Percentiles rank a stretch among this genome's conserved stretches.
Conservation (phyloP, 768 basidiomycete genomes). For the Auriscalpium orientale region DNA sequence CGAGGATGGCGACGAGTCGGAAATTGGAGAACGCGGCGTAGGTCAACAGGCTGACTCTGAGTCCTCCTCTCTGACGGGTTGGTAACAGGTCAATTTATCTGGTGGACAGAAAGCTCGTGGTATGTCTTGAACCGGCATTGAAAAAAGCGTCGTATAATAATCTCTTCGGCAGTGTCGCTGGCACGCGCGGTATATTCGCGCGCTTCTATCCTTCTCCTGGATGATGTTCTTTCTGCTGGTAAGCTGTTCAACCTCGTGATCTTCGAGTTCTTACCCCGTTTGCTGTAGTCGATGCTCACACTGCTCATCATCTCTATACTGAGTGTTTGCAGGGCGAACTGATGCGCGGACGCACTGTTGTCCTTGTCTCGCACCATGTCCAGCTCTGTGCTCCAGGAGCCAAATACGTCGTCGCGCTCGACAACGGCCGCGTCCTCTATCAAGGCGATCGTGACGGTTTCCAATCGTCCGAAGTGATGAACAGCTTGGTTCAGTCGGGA, state of each 20-base stretch:
- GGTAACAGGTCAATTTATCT: slow-evolving; percentile 34
- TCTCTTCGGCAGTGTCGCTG: slow-evolving; percentile 42
- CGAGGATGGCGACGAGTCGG: slow-evolving; percentile 82
- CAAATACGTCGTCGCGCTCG: slow-evolving; percentile 73
- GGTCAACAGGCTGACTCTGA: slow-evolving; percentile 4
- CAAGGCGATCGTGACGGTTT: slow-evolving; percentile 62
- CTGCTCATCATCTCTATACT: slow-evolving; percentile 73
- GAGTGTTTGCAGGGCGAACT: slow-evolving; percentile 77
- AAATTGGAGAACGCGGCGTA: slow-evolving; percentile 84
- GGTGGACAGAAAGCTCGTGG: slow-evolving; percentile 52
- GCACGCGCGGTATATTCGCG: slow-evolving; percentile 88
- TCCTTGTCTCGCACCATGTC: slow-evolving; percentile 92
- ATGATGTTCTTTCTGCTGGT: slow-evolving; percentile 64
- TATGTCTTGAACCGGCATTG: slow-evolving; percentile 17
- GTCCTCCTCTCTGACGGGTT: not conserved
- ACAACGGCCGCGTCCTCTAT: slow-evolving; percentile 74
- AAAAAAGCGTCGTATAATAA: slow-evolving; percentile 1
- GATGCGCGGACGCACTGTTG: slow-evolving; percentile 68
- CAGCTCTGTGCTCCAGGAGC: slow-evolving; percentile 80
- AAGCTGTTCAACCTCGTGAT: slow-evolving; percentile 3
- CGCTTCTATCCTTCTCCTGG: slow-evolving; percentile 73
- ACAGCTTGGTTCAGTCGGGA: slow-evolving; percentile 55
- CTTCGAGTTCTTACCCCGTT: not conserved
- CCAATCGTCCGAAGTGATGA: slow-evolving; percentile 57
- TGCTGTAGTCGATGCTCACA: slow-evolving; percentile 69